These are phyloP conservation scores for Rhizopogon vesiculosus DNA, from an alignment of 768 basidiomycete genomes.

Conservation along the genomic window DNA sequence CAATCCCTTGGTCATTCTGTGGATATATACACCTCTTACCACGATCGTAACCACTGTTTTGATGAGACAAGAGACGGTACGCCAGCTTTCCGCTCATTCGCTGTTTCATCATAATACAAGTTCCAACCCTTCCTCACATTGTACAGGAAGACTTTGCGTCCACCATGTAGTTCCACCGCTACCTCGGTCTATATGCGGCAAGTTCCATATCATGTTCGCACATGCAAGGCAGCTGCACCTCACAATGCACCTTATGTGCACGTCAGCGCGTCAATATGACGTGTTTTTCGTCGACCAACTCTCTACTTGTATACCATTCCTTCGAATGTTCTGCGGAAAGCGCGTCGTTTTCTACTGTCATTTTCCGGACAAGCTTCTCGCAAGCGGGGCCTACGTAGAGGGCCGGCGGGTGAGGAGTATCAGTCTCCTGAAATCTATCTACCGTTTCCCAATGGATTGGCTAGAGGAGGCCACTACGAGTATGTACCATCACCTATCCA, in stretches of 20 bases:
- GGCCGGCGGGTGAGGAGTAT: constrained; percentile 40
- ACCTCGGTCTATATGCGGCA: constrained; percentile 74
- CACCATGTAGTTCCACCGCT: constrained; percentile 69
- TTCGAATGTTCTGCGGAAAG: constrained; percentile 61
- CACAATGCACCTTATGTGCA: constrained; percentile 54
- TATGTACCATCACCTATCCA: constrained; percentile 22
- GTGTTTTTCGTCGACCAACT: constrained; percentile 95
- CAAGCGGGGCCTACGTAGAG: constrained; percentile 60
- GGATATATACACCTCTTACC: constrained; percentile 90
- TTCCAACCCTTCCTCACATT: not conserved
- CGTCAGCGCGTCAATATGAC: constrained; percentile 50
- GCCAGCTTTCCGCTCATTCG: constrained; percentile 10
- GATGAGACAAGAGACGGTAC: constrained; percentile 90
- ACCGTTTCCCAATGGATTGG: constrained; percentile 87
- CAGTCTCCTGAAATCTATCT: constrained; percentile 63
- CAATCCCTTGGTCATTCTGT: constrained; percentile 82
- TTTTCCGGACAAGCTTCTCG: constrained; percentile 92
- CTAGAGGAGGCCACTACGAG: constrained; percentile 88
- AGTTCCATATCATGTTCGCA: constrained; percentile 86
- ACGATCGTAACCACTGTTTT: constrained; percentile 84
- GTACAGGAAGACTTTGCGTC: constrained; percentile 72
- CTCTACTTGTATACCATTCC: constrained; percentile 84
- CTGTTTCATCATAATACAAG: not conserved
- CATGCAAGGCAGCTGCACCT: constrained; percentile 88
- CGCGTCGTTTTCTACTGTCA: constrained; percentile 97